These are phyloP conservation scores for Silene vulgaris DNA, from an alignment of 179 eudicot genomes.

Conservation along the genomic window DNA sequence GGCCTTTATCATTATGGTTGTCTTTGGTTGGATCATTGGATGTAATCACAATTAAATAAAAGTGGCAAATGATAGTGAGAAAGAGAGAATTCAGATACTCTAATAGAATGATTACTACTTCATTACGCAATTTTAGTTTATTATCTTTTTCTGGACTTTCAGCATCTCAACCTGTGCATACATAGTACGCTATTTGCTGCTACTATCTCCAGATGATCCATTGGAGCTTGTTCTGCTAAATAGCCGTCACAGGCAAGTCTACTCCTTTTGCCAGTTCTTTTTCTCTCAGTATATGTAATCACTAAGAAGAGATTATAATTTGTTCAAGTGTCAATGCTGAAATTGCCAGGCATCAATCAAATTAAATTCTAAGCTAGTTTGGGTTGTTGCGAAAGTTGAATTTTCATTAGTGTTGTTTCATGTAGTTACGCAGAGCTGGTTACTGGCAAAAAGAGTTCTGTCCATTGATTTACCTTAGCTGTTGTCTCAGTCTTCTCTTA, in stretches of 20 bases:
- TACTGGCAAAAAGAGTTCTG: background rate
- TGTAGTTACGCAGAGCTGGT: background rate
- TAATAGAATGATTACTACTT: slow-evolving; percentile 1
- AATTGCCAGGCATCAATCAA: background rate
- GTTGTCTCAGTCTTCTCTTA: slow-evolving; percentile 2
- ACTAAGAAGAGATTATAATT: background rate
- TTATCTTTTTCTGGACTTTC: slow-evolving; percentile 24
- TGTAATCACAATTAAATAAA: background rate
- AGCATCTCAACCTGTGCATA: slow-evolving; percentile 69
- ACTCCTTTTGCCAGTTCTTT: background rate
- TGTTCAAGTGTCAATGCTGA: background rate
- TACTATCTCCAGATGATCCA: slow-evolving; percentile 52
- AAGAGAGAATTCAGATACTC: background rate
- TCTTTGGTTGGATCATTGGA: background rate
- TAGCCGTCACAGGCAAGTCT: slow-evolving; percentile 60
- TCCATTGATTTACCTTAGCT: background rate
- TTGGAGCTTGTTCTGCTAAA: slow-evolving; percentile 51
- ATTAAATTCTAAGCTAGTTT: background rate
- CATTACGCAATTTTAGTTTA: background rate
- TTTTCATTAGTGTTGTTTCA: background rate
- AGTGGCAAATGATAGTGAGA: background rate
- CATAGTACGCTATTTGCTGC: slow-evolving; percentile 49
- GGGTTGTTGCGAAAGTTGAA: background rate
- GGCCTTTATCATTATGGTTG: background rate
- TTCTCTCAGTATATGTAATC: background rate